Evolutionary conservation across 2,329 filamentous ascomycete species (phyloP), one percentile per base, ranked within the genome.

Genomic region (Xylaria sp.): DNA sequence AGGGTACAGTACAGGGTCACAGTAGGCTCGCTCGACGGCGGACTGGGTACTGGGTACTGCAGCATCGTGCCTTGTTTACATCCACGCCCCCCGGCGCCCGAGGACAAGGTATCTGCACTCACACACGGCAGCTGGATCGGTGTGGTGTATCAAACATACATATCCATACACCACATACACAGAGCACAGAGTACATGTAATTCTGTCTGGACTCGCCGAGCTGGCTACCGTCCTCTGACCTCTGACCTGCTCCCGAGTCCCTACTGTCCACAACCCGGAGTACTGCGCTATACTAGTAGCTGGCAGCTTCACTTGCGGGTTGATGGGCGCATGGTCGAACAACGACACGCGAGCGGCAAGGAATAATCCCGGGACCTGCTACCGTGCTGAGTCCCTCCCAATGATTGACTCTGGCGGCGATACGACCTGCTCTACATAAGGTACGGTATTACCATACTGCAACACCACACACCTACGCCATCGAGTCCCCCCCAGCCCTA

Each of bases 111-210:
- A n/a, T n/a, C n/a, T n/a, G n/a, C n/a, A n/a, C n/a, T n/a, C n/a
- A n/a, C n/a, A n/a, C n/a, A 29, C 46, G 29, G 46, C 46, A 35
- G 29, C 41, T 64, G 25, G 53, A 64, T 63, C 61, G 54, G 61
- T 64, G 53, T 61, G 54, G 61, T 64, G 53, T 61, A 64, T 64
- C 53, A 53, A 61, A 58, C 58, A 54, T 31, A 51, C 60, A 27
- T 54, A 27, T 49, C 35, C 13, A 10, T 51, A 40, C 19, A 21
- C 23, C 23, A 8, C 41, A 17, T 13, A n/a, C n/a, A n/a, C n/a
- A n/a, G n/a, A n/a, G n/a, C n/a, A n/a, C n/a, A 35, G 31, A 35
- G 31, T 21, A 31, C 53, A 25, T 59, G 44, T 58, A 58, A 46
- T 44, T 63, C 57, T 58, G 40, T 61, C 48, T 61, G 38, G 43